Conservation (phyloP, 1,139 yeast species). For the Candida sp. region DNA sequence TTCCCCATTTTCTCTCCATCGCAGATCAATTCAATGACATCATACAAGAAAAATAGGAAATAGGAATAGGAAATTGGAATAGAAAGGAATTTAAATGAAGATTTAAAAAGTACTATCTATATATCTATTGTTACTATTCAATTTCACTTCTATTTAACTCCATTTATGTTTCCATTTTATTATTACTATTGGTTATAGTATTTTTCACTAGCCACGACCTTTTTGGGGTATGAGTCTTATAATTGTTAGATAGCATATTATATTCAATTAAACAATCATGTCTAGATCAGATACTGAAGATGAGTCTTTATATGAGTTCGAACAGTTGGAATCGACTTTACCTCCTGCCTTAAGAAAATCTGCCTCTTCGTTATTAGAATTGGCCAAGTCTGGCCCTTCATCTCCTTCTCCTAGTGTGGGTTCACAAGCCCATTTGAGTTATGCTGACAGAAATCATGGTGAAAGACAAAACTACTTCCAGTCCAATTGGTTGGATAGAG, state of each 20-base stretch:
- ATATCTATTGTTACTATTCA: too few relatives aligned
- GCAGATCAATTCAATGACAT: too few relatives aligned
- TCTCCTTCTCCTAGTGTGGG: slow-evolving; percentile 1
- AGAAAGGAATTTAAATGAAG: too few relatives aligned
- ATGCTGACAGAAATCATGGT: neutral
- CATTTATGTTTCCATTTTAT: too few relatives aligned
- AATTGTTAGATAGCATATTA: too few relatives aligned
- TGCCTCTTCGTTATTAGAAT: slow-evolving; percentile 39
- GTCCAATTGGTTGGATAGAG: slow-evolving; percentile 11
- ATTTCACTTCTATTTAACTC: too few relatives aligned
- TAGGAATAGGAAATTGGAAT: too few relatives aligned
- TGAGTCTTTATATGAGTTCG: slow-evolving; percentile 29
- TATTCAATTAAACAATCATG: neutral
- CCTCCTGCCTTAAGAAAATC: slow-evolving; percentile 42
- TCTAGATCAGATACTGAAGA: slow-evolving; percentile 5
- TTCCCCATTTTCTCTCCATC: too few relatives aligned
- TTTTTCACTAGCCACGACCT: neutral
- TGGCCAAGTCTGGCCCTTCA: slow-evolving; percentile 15
- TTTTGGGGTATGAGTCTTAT: neutral
- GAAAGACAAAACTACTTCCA: slow-evolving; percentile 16
- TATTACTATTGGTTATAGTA: too few relatives aligned
- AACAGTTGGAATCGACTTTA: slow-evolving; percentile 41
- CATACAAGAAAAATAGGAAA: too few relatives aligned
- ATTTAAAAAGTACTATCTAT: too few relatives aligned
- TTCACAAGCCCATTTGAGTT: neutral